Evolutionary conservation across 495 filamentous ascomycete genomes (phyloP).

Genomic region (Pyrenopolyporus hunteri): DNA sequence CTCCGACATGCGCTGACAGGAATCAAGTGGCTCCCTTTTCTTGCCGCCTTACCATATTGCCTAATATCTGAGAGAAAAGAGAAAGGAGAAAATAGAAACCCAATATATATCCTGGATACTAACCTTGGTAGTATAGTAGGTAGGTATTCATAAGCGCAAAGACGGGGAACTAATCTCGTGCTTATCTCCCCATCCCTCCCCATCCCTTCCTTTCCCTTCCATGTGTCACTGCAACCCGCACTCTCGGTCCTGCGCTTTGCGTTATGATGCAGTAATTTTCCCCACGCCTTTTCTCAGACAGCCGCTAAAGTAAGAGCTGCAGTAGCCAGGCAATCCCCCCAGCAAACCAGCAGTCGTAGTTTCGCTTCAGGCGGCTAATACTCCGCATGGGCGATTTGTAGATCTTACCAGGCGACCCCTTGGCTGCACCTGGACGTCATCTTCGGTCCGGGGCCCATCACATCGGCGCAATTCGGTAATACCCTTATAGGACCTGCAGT

Average conservation of each 20-base stretch:
- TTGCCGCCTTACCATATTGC: constrained; percentile 2
- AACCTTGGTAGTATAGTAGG: no score
- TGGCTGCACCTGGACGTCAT: constrained; percentile 38
- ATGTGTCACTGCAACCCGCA: constrained; percentile 9
- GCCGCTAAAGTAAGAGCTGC: constrained; percentile 32
- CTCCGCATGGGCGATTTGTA: constrained; percentile 26
- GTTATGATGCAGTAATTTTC: constrained; percentile 21
- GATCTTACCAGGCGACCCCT: constrained; percentile 10
- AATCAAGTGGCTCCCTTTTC: constrained; percentile 15
- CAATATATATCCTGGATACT: no score
- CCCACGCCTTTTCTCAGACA: constrained; percentile 6
- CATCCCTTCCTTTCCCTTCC: no score
- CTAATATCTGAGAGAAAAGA: constrained; percentile 7
- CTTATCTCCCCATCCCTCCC: constrained; percentile 26
- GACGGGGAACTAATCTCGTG: constrained; percentile 12
- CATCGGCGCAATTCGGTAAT: constrained; percentile 32
- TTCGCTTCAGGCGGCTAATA: constrained; percentile 29
- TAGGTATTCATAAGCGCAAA: background rate
- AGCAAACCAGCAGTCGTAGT: constrained; percentile 20
- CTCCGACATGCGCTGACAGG: background rate
- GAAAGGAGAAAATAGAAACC: background rate
- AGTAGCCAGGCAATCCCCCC: constrained; percentile 20
- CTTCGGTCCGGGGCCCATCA: constrained; percentile 32
- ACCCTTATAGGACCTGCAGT: constrained; percentile 22
- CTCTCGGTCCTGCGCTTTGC: constrained; percentile 20